phyloP scores from a whole-genome alignment of 805 yeast species.

The Kregervanrija fluxuum region DNA sequence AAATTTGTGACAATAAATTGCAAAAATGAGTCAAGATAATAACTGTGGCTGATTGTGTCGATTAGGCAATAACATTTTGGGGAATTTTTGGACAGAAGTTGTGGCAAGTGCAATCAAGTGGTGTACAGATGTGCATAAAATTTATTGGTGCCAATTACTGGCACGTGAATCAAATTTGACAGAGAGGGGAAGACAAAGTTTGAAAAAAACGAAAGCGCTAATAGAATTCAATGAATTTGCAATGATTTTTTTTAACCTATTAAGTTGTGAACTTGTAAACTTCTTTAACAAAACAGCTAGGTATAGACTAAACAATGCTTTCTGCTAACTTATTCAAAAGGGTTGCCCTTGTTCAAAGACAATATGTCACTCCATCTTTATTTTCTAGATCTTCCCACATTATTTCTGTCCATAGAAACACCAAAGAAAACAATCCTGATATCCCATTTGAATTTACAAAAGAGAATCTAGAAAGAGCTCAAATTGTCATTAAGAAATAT shows the following conservation, averaged over 20 bases:
- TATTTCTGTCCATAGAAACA: constrained; percentile 64
- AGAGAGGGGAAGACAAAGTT: constrained; percentile 1
- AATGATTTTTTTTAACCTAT: too few species aligned
- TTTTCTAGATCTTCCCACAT: constrained; percentile 22
- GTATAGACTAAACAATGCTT: too few species aligned
- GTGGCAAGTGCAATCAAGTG: neutral
- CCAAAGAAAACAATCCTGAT: constrained; percentile 56
- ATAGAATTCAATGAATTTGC: neutral
- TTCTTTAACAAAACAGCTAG: too few species aligned
- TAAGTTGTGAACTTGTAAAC: too few species aligned
- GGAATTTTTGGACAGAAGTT: neutral
- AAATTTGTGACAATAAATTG: too few species aligned
- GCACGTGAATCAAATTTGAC: neutral
- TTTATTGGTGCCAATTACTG: neutral
- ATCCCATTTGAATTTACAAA: constrained; percentile 66
- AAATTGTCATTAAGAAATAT: constrained; percentile 67
- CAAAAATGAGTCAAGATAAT: too few species aligned
- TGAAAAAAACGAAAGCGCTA: too few species aligned
- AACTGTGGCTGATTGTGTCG: too few species aligned
- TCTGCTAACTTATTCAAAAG: too few species aligned
- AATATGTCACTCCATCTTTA: too few species aligned
- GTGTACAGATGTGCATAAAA: constrained; percentile 3
- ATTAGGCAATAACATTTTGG: too few species aligned
- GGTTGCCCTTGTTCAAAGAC: too few species aligned
- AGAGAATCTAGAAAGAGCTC: constrained; percentile 62